These are phyloP conservation scores for Globisporangium polare DNA, from an alignment of 352 stramenopile species.

Conservation along the genomic window DNA sequence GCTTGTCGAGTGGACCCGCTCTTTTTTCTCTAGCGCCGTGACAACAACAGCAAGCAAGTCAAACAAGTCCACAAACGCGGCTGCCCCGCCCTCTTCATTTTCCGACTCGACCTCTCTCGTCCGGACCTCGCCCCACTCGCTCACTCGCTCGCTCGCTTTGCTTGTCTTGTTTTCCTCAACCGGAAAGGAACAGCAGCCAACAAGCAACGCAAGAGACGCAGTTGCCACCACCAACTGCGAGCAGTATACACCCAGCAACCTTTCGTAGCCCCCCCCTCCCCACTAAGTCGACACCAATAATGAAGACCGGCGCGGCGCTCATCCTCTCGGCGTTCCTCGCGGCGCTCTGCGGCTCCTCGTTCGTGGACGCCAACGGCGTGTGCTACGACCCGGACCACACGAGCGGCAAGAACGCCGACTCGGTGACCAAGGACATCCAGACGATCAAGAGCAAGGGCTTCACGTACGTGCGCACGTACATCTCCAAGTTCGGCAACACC, in stretches of 20 bases:
- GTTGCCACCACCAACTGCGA: background rate
- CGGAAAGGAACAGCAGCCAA: conserved; percentile 4
- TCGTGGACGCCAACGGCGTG: conserved; percentile 55
- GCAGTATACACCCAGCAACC: conserved; percentile 1
- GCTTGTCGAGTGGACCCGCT: conserved; percentile 1
- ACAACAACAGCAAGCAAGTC: background rate
- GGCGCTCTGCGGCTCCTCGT: conserved; percentile 26
- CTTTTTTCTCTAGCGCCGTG: background rate
- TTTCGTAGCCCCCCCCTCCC: background rate
- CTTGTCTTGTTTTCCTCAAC: conserved; percentile 9
- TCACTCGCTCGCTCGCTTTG: conserved; percentile 1
- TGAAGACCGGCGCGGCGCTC: conserved; percentile 15
- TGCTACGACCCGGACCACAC: conserved; percentile 67
- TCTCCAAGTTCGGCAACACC: conserved; percentile 46
- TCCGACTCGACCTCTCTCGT: conserved; percentile 11
- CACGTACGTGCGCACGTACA: conserved; percentile 65
- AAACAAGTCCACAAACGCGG: background rate
- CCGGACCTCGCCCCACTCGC: conserved; percentile 5
- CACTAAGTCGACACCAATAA: background rate
- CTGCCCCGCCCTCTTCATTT: background rate
- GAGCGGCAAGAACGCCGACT: conserved; percentile 28
- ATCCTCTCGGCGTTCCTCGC: conserved; percentile 14
- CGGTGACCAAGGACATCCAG: conserved; percentile 40
- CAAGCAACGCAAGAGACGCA: background rate
- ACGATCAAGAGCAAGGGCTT: conserved; percentile 51